Evolutionary conservation across 306 rosid genomes (phyloP).

Genomic region (Gastrolobium bilobum): DNA sequence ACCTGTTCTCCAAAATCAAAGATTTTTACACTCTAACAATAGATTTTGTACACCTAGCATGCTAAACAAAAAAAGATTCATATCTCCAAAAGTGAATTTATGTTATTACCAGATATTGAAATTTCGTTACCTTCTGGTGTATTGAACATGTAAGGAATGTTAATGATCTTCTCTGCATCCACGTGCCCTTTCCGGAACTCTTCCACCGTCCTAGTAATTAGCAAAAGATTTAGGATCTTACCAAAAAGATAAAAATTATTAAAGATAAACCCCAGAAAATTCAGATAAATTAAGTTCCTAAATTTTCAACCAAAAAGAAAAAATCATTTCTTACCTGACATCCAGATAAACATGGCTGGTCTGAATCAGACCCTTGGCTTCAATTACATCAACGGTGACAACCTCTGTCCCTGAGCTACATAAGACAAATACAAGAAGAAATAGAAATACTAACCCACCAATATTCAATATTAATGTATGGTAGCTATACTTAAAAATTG

Average conservation of each 20-base stretch:
- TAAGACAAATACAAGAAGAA: conserved; percentile 41
- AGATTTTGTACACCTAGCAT: background rate
- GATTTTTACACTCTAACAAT: conserved; percentile 8
- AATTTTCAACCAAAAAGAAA: background rate
- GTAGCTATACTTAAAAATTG: background rate
- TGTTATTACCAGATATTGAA: background rate
- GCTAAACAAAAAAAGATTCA: background rate
- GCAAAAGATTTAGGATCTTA: background rate
- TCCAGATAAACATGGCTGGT: conserved; percentile 75
- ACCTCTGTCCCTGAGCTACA: conserved; percentile 63
- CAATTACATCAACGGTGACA: conserved; percentile 72
- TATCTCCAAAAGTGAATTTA: background rate
- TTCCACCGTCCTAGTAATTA: conserved; percentile 71
- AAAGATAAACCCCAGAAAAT: background rate
- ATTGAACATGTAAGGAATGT: conserved; percentile 78
- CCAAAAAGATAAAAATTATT: background rate
- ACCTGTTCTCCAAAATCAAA: conserved; percentile 56
- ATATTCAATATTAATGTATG: background rate
- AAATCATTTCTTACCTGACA: conserved; percentile 61
- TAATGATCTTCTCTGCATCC: conserved; percentile 70
- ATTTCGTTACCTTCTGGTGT: conserved; percentile 66
- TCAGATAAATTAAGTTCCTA: background rate
- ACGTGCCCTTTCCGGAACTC: conserved; percentile 82
- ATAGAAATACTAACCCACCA: background rate
- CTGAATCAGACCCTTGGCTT: conserved; percentile 63